Conservation (phyloP, 2,329 filamentous ascomycete genomes). For the Apiospora pterosperma region DNA sequence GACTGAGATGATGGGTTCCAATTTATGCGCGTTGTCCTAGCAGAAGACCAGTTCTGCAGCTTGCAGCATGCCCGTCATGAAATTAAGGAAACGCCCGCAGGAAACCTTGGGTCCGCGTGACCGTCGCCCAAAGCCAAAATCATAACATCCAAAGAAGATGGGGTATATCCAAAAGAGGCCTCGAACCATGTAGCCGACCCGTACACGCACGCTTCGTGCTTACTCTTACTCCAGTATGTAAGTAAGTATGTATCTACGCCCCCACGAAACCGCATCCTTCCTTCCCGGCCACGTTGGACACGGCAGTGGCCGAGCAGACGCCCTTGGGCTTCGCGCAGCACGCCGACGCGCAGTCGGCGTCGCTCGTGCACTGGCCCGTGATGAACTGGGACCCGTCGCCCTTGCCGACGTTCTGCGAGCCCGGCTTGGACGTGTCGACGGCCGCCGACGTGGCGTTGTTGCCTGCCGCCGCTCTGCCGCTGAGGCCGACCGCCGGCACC, state of each 20-base stretch:
- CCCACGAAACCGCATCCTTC: conserved; percentile 19
- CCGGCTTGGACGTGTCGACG: conserved; percentile 13
- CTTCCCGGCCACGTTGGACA: conserved; percentile 18
- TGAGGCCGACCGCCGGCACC: too few species aligned
- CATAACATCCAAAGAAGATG: too few species aligned
- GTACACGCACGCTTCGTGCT: too few species aligned
- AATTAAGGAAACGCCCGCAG: neutral
- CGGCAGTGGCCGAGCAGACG: conserved; percentile 21
- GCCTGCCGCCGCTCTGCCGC: neutral
- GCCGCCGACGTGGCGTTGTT: neutral
- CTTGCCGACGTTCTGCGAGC: conserved; percentile 21
- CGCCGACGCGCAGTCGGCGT: conserved; percentile 24
- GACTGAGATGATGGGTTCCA: too few species aligned
- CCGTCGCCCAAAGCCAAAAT: too few species aligned
- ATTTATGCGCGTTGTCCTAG: too few species aligned
- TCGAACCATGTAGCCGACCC: too few species aligned
- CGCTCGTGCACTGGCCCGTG: conserved; percentile 24
- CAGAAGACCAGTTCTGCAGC: neutral
- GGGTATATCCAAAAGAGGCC: too few species aligned
- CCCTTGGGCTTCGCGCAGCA: conserved; percentile 22
- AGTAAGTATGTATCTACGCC: too few species aligned
- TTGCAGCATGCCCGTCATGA: neutral
- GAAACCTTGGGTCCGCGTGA: too few species aligned
- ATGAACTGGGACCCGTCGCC: conserved; percentile 25
- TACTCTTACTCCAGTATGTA: too few species aligned